Evolutionary conservation across 208 protist genomes (phyloP).

Genomic region (Vickermania ingenoplastis): DNA sequence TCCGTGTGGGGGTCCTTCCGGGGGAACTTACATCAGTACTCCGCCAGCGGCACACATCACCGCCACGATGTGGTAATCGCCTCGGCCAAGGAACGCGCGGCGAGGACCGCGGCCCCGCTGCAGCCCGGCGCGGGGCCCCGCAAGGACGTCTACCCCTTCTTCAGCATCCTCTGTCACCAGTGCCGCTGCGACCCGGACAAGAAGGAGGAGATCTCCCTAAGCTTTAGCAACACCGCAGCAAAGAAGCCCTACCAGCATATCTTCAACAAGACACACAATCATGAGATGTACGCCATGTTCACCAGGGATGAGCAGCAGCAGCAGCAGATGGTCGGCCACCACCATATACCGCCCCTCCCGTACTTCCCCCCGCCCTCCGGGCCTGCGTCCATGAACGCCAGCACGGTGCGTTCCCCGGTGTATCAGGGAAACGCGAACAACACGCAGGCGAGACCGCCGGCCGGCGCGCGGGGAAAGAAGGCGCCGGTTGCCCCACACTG

Average conservation of each 20-base stretch:
- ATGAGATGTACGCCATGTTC: conserved; percentile 11
- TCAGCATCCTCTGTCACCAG: conserved; percentile 31
- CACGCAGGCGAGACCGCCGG: background rate
- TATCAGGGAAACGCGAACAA: too few relatives aligned
- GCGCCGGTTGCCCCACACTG: background rate
- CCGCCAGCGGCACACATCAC: background rate
- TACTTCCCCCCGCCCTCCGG: background rate
- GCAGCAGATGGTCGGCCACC: background rate
- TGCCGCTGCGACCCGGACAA: background rate
- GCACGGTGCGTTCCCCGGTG: conserved; percentile 3
- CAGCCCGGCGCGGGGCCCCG: conserved; percentile 17
- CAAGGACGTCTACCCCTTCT: conserved; percentile 29
- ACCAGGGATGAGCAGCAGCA: background rate
- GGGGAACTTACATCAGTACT: background rate
- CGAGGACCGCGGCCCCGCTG: conserved; percentile 4
- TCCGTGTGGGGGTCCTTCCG: conserved; percentile 4
- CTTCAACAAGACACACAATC: conserved; percentile 27
- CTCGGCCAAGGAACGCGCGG: background rate
- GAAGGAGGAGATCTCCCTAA: background rate
- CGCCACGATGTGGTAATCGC: background rate
- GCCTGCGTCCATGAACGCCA: background rate
- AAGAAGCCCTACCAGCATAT: conserved; percentile 22
- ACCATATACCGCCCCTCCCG: background rate
- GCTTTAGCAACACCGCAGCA: background rate
- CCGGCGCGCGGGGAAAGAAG: background rate